phyloP scores from a whole-genome alignment of 768 basidiomycete species.

The Gelatoporia subvermispora region DNA sequence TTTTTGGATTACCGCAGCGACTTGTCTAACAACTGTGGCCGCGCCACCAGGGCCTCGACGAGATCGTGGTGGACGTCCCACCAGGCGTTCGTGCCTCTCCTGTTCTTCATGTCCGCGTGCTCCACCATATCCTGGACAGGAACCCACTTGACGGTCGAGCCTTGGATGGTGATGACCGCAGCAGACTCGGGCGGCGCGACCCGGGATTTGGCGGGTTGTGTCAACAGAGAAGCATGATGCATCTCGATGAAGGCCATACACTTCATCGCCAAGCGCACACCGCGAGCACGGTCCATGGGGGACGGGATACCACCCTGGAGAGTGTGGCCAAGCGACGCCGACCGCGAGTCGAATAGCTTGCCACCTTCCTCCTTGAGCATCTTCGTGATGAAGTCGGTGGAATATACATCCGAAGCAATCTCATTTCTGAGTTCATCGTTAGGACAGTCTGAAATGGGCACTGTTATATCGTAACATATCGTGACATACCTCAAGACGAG shows the following conservation, averaged over 20 bases:
- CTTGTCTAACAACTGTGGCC: conserved; percentile 45
- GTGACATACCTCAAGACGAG: conserved; percentile 78
- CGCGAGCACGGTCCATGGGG: conserved; percentile 88
- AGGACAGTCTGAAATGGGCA: neutral
- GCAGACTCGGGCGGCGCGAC: conserved; percentile 63
- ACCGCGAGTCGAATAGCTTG: conserved; percentile 85
- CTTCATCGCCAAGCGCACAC: conserved; percentile 81
- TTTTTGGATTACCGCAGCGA: neutral
- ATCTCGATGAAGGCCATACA: conserved; percentile 94
- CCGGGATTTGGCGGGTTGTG: conserved; percentile 47
- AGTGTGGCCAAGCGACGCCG: conserved; percentile 95
- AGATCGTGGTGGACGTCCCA: conserved; percentile 69
- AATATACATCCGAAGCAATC: conserved; percentile 81
- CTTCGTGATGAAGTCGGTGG: conserved; percentile 85
- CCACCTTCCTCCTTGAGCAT: conserved; percentile 97
- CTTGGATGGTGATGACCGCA: conserved; percentile 89
- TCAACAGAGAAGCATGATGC: conserved; percentile 56
- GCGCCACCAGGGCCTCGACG: conserved; percentile 68
- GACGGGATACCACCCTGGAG: conserved; percentile 95
- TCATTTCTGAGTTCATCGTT: conserved; percentile 59
- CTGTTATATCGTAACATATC: neutral
- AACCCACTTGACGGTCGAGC: conserved; percentile 75
- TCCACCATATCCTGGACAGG: conserved; percentile 78
- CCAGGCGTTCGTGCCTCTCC: conserved; percentile 75
- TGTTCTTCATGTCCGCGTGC: conserved; percentile 88